phyloP scores from a whole-genome alignment of 192 early-diverging fungal species.

The Coemansia sp. region DNA sequence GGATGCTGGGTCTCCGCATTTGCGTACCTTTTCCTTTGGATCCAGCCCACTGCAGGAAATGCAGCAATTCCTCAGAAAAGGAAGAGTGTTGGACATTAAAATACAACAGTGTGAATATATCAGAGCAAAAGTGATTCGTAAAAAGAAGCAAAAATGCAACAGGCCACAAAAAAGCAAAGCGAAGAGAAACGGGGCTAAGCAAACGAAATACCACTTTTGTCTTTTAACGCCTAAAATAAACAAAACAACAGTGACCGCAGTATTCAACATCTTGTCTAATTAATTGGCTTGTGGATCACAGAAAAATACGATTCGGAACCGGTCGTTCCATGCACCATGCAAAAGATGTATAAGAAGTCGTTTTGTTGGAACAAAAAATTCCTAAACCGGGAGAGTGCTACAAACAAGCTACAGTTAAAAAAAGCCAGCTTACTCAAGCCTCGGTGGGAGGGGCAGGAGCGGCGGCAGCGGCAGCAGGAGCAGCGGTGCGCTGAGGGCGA shows the following conservation, averaged over 20 bases:
- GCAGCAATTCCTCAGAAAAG: constrained; percentile 34
- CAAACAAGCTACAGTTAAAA: constrained; percentile 5
- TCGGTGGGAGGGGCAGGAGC: constrained; percentile 31
- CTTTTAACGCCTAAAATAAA: not conserved
- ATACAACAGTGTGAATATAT: not conserved
- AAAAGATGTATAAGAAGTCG: not conserved
- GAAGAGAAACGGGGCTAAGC: not conserved
- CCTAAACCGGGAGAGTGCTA: not conserved
- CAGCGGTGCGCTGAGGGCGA: constrained; percentile 38
- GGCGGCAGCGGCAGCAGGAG: constrained; percentile 35
- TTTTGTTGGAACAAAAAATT: not conserved
- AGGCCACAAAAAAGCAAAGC: not conserved
- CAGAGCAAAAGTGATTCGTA: not conserved
- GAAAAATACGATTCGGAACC: too few relatives aligned
- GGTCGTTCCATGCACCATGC: too few relatives aligned
- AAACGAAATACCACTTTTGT: not conserved
- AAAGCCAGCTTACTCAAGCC: constrained; percentile 29
- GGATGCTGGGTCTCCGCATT: too few relatives aligned
- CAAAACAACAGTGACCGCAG: not conserved
- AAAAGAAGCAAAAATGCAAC: not conserved
- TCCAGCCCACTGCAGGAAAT: constrained; percentile 51
- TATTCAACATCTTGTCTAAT: not conserved
- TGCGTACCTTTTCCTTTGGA: constrained; percentile 37
- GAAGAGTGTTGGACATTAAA: constrained; percentile 20
- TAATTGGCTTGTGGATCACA: too few relatives aligned